Evolutionary conservation across 352 stramenopile genomes (phyloP).

Genomic region (Phytophthora aleatoria): DNA sequence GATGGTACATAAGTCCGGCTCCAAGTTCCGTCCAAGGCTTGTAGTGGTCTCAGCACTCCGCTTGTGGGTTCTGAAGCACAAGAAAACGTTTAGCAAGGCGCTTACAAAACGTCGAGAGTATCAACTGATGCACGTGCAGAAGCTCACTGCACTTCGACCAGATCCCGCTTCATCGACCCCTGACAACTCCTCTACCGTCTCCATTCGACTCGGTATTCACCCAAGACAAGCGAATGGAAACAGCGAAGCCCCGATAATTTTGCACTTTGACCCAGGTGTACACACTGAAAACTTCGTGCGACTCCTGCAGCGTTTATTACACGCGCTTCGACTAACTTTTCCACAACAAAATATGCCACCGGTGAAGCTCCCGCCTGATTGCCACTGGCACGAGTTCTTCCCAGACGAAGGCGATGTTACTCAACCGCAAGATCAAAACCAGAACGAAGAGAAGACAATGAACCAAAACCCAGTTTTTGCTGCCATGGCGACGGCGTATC

Average conservation of each 20-base stretch:
- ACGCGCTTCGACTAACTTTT: conserved; percentile 55
- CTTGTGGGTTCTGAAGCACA: conserved; percentile 54
- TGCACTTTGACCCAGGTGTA: conserved; percentile 66
- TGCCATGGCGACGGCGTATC: conserved; percentile 54
- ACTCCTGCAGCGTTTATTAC: conserved; percentile 56
- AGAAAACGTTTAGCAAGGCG: conserved; percentile 45
- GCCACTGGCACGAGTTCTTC: conserved; percentile 64
- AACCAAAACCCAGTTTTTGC: conserved; percentile 25
- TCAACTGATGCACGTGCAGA: conserved; percentile 52
- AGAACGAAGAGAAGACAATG: conserved; percentile 8
- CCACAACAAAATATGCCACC: conserved; percentile 37
- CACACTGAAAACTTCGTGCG: conserved; percentile 59
- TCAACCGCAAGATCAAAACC: conserved; percentile 6
- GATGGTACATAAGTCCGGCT: conserved; percentile 44
- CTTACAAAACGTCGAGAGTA: conserved; percentile 42
- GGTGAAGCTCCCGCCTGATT: conserved; percentile 42
- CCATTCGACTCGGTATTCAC: conserved; percentile 39
- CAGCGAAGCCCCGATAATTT: conserved; percentile 11
- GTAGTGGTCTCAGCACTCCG: conserved; percentile 64
- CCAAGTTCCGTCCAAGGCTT: conserved; percentile 51
- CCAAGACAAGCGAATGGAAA: conserved; percentile 9
- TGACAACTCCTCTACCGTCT: conserved; percentile 27
- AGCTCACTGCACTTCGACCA: conserved; percentile 40
- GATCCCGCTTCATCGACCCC: conserved; percentile 1
- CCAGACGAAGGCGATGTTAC: conserved; percentile 3